Evolutionary conservation across 257 asterid genomes (phyloP), one percentile per base, ranked within the genome.

Genomic region (Solanum medicagineum): DNA sequence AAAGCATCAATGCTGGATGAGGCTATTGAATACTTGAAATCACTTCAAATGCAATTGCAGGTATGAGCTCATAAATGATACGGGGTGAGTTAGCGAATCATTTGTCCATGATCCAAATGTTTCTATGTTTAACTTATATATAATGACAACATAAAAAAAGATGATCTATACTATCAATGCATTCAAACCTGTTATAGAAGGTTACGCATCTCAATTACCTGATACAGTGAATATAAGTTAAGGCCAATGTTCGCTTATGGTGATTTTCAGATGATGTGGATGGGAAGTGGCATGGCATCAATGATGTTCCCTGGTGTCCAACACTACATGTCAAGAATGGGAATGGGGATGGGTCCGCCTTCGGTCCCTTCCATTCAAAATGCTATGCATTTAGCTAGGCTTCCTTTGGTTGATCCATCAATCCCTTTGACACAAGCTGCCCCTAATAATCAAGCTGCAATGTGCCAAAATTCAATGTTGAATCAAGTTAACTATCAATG

Each of bases 1-100:
- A 95, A 95, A 90, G 98, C 98, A 59, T 95, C 98, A 5, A 91
- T 94, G 96, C 81, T 95, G 86, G 98, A 95, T 59, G 97, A 95
- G 86, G 98, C 98, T 45, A 94, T 95, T 26, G 97, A 95, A 85
- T 95, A 95, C 93, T 91, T 93, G 95, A 95, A 93, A 85, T 92
- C 98, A 65, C 91, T 95, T 66, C 98, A 95, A 86, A 77, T 90
- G 53, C 98, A 95, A 86, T 92, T 95, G 81, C 98, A 95, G 98
- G 98, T 94, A 91, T 65, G 83, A 70, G 56, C 32, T 86, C 26
- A 40, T 81, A 17, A 84, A 20, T 84, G 17, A 24, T 83, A 24
- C 0, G 19, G 69, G 70, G 36, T 40, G 44, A 44, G 55, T 26
- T 60, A 36, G 75, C 0, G 22, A 81, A 63, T 81, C 6, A 60